phyloP scores from a whole-genome alignment of 192 early-diverging fungal genomes.

The Thamnidium elegans region DNA sequence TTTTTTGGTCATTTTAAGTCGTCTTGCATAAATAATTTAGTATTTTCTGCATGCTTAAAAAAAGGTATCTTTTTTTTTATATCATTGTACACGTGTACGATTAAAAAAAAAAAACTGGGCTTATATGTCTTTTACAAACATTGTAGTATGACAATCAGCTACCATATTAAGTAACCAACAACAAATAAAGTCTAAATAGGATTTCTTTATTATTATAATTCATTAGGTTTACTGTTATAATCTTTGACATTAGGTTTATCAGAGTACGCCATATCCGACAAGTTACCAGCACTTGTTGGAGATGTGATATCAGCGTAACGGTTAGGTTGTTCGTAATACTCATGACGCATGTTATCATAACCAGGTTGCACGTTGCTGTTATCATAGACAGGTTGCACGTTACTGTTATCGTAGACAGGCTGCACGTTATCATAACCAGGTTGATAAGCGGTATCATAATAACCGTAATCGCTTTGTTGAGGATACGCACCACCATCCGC shows the following conservation, averaged over 20 bases:
- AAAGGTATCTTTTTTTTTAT: too few relatives aligned
- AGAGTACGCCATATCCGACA: neutral
- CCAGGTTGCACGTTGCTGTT: neutral
- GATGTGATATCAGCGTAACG: neutral
- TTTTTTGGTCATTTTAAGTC: too few relatives aligned
- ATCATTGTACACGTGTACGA: too few relatives aligned
- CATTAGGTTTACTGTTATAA: constrained; percentile 3
- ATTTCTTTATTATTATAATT: neutral
- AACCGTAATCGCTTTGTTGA: neutral
- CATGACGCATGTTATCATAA: neutral
- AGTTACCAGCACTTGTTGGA: neutral
- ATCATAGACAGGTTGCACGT: neutral
- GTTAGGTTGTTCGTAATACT: neutral
- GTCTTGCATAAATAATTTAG: too few relatives aligned
- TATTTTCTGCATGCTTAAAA: too few relatives aligned
- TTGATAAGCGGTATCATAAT: neutral
- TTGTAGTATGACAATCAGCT: too few relatives aligned
- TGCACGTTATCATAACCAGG: constrained; percentile 1
- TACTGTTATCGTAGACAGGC: neutral
- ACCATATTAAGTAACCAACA: neutral
- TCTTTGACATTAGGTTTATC: constrained; percentile 9
- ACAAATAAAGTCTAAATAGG: neutral
- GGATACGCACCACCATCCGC: neutral
- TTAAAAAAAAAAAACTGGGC: too few relatives aligned
- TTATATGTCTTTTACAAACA: too few relatives aligned